A percentile compares a stretch with the other conserved stretches of the same genome.
Evolutionary conservation across 2,329 filamentous ascomycete genomes (phyloP).

Genomic region (Diaporthe sp.): DNA sequence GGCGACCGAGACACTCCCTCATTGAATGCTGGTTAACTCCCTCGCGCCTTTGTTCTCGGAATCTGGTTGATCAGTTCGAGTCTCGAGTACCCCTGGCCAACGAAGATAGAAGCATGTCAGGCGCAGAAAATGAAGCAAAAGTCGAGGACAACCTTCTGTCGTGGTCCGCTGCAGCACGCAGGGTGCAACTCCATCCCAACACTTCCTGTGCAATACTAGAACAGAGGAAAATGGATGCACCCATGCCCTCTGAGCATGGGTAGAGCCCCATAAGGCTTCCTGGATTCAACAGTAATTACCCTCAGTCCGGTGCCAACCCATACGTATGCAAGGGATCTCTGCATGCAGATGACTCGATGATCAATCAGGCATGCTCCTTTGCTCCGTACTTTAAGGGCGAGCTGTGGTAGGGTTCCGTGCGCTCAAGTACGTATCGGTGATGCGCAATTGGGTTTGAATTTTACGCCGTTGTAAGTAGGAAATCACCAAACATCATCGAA

Average conservation of each 20-base stretch:
- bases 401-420: not conserved
- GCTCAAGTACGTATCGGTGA: too few relatives aligned
- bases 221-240: too few relatives aligned
- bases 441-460: too few relatives aligned
- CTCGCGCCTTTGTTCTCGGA: not conserved
- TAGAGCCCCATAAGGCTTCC: too few relatives aligned
- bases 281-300: not conserved
- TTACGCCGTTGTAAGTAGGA: not conserved
- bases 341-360: not conserved
- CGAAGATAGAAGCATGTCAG: not conserved
- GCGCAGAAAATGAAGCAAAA: too few relatives aligned
- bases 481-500: not conserved
- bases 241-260: too few relatives aligned
- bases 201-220: too few relatives aligned
- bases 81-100: not conserved
- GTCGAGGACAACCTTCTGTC: not conserved
- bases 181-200: not conserved
- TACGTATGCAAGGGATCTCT: too few relatives aligned
- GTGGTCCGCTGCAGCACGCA: not conserved
- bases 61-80: not conserved
- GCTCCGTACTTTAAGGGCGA: not conserved
- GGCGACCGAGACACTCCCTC: slow-evolving; percentile 9
- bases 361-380: too few relatives aligned
- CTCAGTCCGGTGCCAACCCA: not conserved
- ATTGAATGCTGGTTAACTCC: not conserved